Conservation (phyloP, 371 early-diverging fungal genomes). For the Apophysomyces sp. region DNA sequence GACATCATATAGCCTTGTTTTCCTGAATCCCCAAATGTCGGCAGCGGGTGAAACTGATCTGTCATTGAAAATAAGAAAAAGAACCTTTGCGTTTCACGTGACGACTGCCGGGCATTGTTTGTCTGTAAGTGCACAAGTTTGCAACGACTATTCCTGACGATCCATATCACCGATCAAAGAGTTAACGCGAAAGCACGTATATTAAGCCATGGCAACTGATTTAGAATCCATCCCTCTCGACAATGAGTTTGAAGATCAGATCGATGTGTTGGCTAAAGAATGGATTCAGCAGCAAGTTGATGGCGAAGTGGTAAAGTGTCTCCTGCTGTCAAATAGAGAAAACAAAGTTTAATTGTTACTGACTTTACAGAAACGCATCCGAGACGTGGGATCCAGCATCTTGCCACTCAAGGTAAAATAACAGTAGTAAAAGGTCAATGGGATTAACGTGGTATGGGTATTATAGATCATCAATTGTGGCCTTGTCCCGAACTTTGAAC, state of each 20-base stretch:
- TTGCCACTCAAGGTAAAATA: slow-evolving; percentile 40
- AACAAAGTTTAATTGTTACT: background rate
- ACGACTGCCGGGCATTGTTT: no score
- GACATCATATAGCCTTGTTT: no score
- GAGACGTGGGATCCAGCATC: slow-evolving; percentile 50
- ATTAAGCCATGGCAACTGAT: background rate
- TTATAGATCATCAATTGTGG: slow-evolving; percentile 59
- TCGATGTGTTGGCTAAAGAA: slow-evolving; percentile 46
- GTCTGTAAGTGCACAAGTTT: no score
- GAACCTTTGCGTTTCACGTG: no score
- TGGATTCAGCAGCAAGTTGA: slow-evolving; percentile 56
- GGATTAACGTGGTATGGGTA: no score
- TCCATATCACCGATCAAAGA: no score
- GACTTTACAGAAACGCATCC: slow-evolving; percentile 47
- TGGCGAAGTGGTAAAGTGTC: slow-evolving; percentile 48
- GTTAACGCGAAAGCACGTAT: no score
- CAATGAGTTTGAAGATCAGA: slow-evolving; percentile 6
- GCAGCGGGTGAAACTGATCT: no score
- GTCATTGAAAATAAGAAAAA: no score
- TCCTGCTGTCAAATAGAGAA: background rate
- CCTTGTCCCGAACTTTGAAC: slow-evolving; percentile 55
- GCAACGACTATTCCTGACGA: no score
- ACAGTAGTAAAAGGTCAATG: no score
- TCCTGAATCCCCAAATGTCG: no score
- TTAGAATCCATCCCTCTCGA: background rate